Conservation (phyloP, 768 basidiomycete species). For the Boletus coccyginus region DNA sequence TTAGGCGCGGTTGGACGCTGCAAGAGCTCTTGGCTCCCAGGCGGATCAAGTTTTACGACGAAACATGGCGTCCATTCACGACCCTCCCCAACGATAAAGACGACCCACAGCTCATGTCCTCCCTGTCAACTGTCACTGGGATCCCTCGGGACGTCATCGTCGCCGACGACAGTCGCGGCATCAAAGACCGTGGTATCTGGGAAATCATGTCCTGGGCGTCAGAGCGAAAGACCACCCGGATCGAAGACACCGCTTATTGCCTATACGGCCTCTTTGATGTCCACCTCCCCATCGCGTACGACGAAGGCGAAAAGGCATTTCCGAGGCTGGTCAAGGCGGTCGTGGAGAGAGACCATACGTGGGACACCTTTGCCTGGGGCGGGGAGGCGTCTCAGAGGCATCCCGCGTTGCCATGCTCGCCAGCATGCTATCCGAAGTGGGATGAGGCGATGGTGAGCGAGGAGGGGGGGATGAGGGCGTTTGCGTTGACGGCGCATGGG, state of each 20-base stretch:
- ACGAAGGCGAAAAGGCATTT: too few species aligned
- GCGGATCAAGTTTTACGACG: conserved; percentile 25
- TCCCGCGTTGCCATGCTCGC: conserved; percentile 18
- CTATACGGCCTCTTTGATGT: too few species aligned
- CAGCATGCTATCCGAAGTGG: conserved; percentile 22
- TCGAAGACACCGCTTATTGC: conserved; percentile 30
- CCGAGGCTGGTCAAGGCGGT: too few species aligned
- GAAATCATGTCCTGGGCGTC: conserved; percentile 34
- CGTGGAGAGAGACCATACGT: conserved; percentile 1
- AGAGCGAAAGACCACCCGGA: conserved; percentile 24
- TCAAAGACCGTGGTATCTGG: conserved; percentile 13
- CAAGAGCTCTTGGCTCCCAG: conserved; percentile 29
- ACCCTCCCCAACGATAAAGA: conserved; percentile 14
- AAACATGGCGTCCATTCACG: conserved; percentile 21
- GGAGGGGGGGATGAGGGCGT: conserved; percentile 12
- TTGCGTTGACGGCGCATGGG: conserved; percentile 13
- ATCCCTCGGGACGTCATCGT: conserved; percentile 18
- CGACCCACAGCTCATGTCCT: conserved; percentile 4
- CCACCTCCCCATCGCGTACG: too few species aligned
- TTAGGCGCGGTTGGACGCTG: conserved; percentile 23
- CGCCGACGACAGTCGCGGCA: conserved; percentile 18
- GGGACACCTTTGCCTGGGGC: conserved; percentile 28
- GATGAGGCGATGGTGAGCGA: conserved; percentile 8
- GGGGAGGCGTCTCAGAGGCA: conserved; percentile 19
- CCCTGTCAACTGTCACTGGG: conserved; percentile 13